Conservation (phyloP, 352 stramenopile species). For the Paralagenidium karlingii region DNA sequence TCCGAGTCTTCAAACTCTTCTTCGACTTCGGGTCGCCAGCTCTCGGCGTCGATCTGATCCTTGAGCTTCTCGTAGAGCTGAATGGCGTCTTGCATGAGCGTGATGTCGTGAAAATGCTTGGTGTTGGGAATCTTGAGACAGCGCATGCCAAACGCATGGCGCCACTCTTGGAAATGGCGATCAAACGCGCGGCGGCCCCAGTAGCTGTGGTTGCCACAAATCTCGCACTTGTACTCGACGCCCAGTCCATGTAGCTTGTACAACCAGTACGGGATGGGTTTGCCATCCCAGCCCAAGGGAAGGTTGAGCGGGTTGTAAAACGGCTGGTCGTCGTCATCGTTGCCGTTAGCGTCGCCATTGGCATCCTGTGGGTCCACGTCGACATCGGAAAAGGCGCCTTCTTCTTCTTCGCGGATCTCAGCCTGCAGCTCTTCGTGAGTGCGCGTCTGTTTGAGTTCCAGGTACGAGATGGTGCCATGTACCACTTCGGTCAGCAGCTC, state of each 20-base stretch:
- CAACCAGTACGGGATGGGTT: slow-evolving; percentile 99
- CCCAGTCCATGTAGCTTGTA: slow-evolving; percentile 99
- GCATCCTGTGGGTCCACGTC: slow-evolving; percentile 52
- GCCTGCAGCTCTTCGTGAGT: slow-evolving; percentile 80
- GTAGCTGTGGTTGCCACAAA: slow-evolving; percentile 98
- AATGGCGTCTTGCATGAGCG: slow-evolving; percentile 94
- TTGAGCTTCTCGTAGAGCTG: slow-evolving; percentile 95
- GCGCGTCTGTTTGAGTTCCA: slow-evolving; percentile 80
- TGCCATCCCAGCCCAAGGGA: slow-evolving; percentile 97
- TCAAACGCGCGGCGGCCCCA: slow-evolving; percentile 94
- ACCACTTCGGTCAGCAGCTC: slow-evolving; percentile 75
- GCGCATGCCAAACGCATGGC: slow-evolving; percentile 97
- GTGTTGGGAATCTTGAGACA: slow-evolving; percentile 99
- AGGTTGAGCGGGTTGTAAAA: slow-evolving; percentile 99
- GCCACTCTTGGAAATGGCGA: slow-evolving; percentile 97
- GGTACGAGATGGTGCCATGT: slow-evolving; percentile 70
- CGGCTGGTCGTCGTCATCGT: slow-evolving; percentile 90
- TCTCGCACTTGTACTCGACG: slow-evolving; percentile 98
- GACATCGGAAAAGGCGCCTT: slow-evolving; percentile 70
- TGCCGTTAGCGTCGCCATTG: slow-evolving; percentile 40
- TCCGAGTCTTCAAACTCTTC: slow-evolving; percentile 99
- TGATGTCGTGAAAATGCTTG: slow-evolving; percentile 99
- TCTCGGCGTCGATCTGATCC: slow-evolving; percentile 86
- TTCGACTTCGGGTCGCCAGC: slow-evolving; percentile 88
- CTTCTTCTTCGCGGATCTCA: slow-evolving; percentile 79